These are phyloP conservation scores for Thymus mandschuricus DNA, from an alignment of 257 asterid genomes.

Conservation along the genomic window DNA sequence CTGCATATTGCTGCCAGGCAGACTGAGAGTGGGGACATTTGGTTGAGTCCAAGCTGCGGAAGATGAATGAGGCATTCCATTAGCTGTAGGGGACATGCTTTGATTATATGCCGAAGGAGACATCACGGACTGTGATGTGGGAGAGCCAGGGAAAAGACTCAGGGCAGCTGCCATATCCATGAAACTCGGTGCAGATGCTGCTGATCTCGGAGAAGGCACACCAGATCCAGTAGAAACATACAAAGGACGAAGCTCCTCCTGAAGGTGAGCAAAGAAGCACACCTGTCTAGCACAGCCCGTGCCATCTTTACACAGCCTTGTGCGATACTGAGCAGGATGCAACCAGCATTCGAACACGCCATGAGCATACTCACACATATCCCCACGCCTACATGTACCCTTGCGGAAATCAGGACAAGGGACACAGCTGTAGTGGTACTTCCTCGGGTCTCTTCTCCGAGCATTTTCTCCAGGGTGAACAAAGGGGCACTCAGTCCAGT, in stretches of 20 bases:
- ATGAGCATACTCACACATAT: conserved; percentile 98
- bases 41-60: conserved; percentile 75
- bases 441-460: conserved; percentile 92
- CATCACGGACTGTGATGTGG: conserved; percentile 75
- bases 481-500: conserved; percentile 99
- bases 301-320: conserved; percentile 93
- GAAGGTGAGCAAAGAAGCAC: conserved; percentile 89
- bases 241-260: conserved; percentile 90
- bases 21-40: conserved; percentile 79
- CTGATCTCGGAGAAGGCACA: conserved; percentile 86
- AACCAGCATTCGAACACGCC: conserved; percentile 99
- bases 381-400: conserved; percentile 92
- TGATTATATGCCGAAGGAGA: conserved; percentile 74
- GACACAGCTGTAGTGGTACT: conserved; percentile 95
- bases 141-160: conserved; percentile 83
- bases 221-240: conserved; percentile 93
- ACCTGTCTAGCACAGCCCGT: conserved; percentile 81
- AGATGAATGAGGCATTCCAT: conserved; percentile 64
- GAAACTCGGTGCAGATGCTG: conserved; percentile 68
- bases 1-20: conserved; percentile 87
- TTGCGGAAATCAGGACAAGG: conserved; percentile 97
- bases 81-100: conserved; percentile 72
- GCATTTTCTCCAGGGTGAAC: conserved; percentile 99
- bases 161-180: conserved; percentile 97
- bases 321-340: conserved; percentile 95